Conservation (phyloP, 2,329 filamentous ascomycete genomes). For the Aspergillus proliferans region DNA sequence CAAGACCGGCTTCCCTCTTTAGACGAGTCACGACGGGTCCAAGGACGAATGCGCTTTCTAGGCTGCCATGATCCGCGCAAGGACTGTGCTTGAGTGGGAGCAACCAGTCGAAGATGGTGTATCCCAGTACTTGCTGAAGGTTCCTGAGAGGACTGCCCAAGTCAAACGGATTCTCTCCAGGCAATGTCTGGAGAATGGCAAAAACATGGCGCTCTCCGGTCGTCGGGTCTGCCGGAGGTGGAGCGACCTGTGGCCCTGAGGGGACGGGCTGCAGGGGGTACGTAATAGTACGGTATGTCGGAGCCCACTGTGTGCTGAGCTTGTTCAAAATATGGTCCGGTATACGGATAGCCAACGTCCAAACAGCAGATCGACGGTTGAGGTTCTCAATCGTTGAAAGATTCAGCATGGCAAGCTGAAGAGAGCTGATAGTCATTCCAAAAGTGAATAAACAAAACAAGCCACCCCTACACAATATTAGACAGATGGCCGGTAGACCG, state of each 20-base stretch:
- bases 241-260: conserved; percentile 11
- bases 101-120: conserved; percentile 66
- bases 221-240: conserved; percentile 23
- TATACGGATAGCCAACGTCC: conserved; percentile 69
- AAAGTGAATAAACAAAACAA: conserved; percentile 76
- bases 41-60: conserved; percentile 62
- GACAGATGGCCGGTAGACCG: conserved; percentile 1
- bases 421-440: conserved; percentile 68
- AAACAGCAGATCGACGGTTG: conserved; percentile 53
- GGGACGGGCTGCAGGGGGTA: conserved; percentile 31
- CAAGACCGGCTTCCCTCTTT: conserved; percentile 41
- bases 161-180: conserved; percentile 81
- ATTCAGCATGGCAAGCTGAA: conserved; percentile 65
- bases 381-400: conserved; percentile 80
- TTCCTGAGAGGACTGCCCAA: conserved; percentile 61
- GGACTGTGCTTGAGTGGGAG: conserved; percentile 70
- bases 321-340: conserved; percentile 41
- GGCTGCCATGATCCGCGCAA: conserved; percentile 61
- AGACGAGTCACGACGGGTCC: conserved; percentile 57
- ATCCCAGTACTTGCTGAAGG: conserved; percentile 73
- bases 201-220: conserved; percentile 59
- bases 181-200: conserved; percentile 66
- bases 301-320: conserved; percentile 26
- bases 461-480: conserved; percentile 38
- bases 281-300: conserved; percentile 34